Evolutionary conservation across 2,329 filamentous ascomycete genomes (phyloP), one percentile per base, ranked within the genome.

Genomic region (Tolypocladium nubicola): DNA sequence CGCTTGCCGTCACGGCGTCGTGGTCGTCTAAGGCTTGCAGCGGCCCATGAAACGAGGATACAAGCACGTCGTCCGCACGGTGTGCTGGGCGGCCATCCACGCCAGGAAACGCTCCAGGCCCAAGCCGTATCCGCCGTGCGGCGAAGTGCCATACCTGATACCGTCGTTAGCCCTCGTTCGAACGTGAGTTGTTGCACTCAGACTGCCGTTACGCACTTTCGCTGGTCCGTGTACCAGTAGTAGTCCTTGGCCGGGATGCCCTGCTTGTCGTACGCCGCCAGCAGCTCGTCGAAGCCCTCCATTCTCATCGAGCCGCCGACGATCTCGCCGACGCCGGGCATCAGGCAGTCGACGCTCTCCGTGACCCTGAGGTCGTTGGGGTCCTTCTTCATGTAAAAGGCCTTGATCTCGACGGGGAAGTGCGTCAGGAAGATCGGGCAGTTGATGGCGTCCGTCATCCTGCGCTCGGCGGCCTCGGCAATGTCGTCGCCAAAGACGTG

Each of bases 141-240:
- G 90, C 50, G 88, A 91, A 56, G 88, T 91, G 57, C 94, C 94
- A 70, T 97, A 92, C 55, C 63, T 65, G 56, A 21, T 38, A 23
- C 14, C 1, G 26, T 13, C 2, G 33, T 60, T 58, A 58, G 55
- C 47, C 16, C 41, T 30, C 43, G 23, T 21, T 23, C 35, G 23
- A 14, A 9, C 33, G 3, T 13, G 5, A 11, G 23, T 26, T 4
- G 14, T 26, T 4, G 14, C 16, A 33, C 14, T 2, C 14, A 16
- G 10, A 49, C 1, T 13, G 56, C 9, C 35, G 8, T 21, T 41
- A 58, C 64, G 59, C 56, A 65, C 89, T 94, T 96, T 70, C 92
- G 82, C 82, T 96, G 91, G 76, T 97, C 94, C 38, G 91, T 95
- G 78, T 97, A 99, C 94, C 94, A 99, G 81, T 95, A 97, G 77